Evolutionary conservation across 495 filamentous ascomycete genomes (phyloP).

Genomic region (Penicillium herquei): DNA sequence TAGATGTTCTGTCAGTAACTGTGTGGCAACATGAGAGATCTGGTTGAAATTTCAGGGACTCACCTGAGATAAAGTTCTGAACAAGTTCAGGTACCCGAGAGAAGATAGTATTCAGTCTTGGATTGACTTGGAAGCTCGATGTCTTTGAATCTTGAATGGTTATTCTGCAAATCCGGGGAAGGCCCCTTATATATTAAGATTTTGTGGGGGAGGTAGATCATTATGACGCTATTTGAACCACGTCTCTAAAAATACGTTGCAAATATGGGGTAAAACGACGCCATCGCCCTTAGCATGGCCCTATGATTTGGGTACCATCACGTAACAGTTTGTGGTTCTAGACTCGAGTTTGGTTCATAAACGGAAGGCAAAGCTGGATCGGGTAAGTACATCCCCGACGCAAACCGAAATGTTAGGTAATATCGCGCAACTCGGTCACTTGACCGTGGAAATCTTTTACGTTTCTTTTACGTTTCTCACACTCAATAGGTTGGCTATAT

Average conservation of each 20-base stretch:
- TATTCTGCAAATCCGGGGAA: conserved; percentile 6
- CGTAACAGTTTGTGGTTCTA: conserved; percentile 6
- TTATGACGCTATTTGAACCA: conserved; percentile 17
- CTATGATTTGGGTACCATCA: not conserved
- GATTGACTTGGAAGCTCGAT: not conserved
- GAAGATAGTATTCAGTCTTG: not conserved
- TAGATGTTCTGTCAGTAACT: not conserved
- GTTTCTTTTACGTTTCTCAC: not conserved
- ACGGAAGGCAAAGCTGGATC: conserved; percentile 9
- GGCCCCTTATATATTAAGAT: conserved; percentile 7
- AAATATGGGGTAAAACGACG: not conserved
- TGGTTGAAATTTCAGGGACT: not conserved
- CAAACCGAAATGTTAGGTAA: conserved; percentile 16
- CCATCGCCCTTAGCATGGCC: not conserved
- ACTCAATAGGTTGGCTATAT: not conserved
- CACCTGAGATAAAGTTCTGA: not conserved
- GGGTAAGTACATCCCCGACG: conserved; percentile 12
- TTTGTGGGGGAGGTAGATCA: conserved; percentile 19
- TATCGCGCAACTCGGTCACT: conserved; percentile 14
- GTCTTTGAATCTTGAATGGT: not conserved
- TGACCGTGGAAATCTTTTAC: not conserved
- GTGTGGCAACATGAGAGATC: not conserved
- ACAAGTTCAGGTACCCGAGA: not conserved
- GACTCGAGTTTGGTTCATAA: conserved; percentile 5
- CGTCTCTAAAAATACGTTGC: not conserved